phyloP scores from a whole-genome alignment of 108 stramenopile species.

The Cyclotella cryptica region DNA sequence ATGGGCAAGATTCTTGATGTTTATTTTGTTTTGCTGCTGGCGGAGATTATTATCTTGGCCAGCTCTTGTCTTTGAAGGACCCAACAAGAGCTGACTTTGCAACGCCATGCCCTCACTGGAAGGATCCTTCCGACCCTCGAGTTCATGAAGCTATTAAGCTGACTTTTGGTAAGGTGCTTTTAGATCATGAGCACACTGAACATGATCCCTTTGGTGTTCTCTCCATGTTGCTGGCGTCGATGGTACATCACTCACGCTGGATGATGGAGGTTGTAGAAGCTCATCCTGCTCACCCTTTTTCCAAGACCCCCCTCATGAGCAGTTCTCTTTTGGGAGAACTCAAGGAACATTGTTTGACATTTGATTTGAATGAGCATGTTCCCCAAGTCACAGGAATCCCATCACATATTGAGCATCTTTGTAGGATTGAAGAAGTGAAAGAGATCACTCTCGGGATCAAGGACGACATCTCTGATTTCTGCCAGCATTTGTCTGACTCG shows the following conservation, averaged over 20 bases:
- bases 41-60: constrained; percentile 56
- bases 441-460: neutral
- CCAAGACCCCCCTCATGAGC: neutral
- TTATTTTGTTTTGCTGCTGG: constrained; percentile 47
- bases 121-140: neutral
- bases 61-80: constrained; percentile 32
- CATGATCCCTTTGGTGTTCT: constrained; percentile 20
- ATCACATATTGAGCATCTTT: constrained; percentile 28
- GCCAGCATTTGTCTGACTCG: neutral
- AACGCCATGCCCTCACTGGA: constrained; percentile 46
- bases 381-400: constrained; percentile 42
- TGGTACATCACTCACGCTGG: constrained; percentile 45
- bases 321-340: constrained; percentile 34
- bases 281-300: neutral
- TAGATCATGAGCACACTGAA: constrained; percentile 8
- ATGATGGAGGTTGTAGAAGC: constrained; percentile 6
- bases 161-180: constrained; percentile 6
- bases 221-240: constrained; percentile 27
- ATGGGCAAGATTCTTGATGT: constrained; percentile 53
- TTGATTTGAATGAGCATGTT: constrained; percentile 38
- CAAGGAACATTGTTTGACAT: constrained; percentile 18
- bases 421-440: neutral
- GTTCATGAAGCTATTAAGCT: neutral
- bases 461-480: neutral
- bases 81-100: constrained; percentile 35